A percentile compares a stretch with the other conserved stretches of the same genome.
Conservation (phyloP, 768 basidiomycete genomes). For the Suillus variegatus region DNA sequence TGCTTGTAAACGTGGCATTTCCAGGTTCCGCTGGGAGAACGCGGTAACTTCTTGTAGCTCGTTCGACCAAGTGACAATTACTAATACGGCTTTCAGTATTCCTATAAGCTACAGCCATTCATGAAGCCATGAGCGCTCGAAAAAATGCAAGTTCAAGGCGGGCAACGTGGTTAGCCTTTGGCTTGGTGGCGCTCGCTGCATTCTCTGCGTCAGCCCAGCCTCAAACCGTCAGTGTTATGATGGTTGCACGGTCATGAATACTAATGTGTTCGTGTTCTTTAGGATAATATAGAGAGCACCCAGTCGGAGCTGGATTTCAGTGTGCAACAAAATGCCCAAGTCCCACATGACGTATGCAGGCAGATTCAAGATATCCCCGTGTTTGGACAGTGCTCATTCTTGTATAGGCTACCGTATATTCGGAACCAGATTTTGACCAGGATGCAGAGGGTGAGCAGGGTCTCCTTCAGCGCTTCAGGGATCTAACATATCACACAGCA, state of each 20-base stretch:
- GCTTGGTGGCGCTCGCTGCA: constrained; percentile 52
- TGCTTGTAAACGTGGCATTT: no score
- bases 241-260: neutral
- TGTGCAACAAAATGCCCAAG: constrained; percentile 1
- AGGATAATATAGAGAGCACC: neutral
- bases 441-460: constrained; percentile 49
- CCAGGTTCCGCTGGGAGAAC: no score
- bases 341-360: neutral
- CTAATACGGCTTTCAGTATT: neutral
- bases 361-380: neutral
- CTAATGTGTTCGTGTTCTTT: neutral
- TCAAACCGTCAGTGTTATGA: constrained; percentile 11
- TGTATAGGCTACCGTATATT: constrained; percentile 16
- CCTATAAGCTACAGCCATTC: neutral
- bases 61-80: neutral
- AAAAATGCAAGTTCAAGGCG: constrained; percentile 34
- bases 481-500: constrained; percentile 41
- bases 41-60: no score
- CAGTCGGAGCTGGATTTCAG: neutral
- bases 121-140: constrained; percentile 22
- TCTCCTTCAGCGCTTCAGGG: neutral
- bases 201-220: constrained; percentile 46
- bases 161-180: constrained; percentile 59
- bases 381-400: neutral
- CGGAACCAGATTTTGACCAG: constrained; percentile 38